Evolutionary conservation across 148 eudicot genomes (phyloP), one percentile per base, ranked within the genome.

Genomic region (Arctostaphylos glauca): DNA sequence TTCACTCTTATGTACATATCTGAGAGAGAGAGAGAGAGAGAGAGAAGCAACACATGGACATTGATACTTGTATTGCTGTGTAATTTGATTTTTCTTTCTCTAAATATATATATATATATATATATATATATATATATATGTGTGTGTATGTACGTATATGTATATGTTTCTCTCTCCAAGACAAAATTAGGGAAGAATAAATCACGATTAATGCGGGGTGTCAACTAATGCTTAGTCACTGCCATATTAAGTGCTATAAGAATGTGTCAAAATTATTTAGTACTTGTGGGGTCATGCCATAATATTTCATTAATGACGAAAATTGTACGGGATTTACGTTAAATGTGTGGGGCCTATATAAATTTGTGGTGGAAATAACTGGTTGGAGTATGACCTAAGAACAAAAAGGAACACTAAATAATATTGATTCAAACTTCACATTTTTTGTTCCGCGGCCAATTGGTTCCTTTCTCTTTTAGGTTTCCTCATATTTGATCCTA

Each of bases 161-260:
- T 53, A 31, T 66, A 66, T 25, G 41, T 66, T 66, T 66, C 71
- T 66, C 71, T 66, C 70, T 66, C 12, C 66, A 5, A 5, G 53
- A 67, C 21, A 66, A 64, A 19, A 31, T 79, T n/a, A 13, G 15
- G 59, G 13, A 79, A 62, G 54, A 62, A 23, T 79, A 79, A 47
- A 79, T 79, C 81, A 62, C 73, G 50, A 66, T 80, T 60, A 80
- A 80, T 80, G 60, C 59, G 74, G 73, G 73, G 38, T 52, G 21
- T 8, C 64, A 43, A 43, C 23, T 80, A 64, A 66, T 10, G 83
- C 75, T 81, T 81, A 9, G 52, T 81, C 19, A 19, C 53, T 68
- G 64, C 58, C 76, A 50, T n/a, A 47, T 54, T 70, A 50, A 23
- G 19, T 62, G 49, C n/a, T 59, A 46, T 13, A 64, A 58, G 81